A percentile compares a stretch with the other conserved stretches of the same genome.
Conservation (phyloP, 2,329 filamentous ascomycete species). For the Claviceps arundinis region DNA sequence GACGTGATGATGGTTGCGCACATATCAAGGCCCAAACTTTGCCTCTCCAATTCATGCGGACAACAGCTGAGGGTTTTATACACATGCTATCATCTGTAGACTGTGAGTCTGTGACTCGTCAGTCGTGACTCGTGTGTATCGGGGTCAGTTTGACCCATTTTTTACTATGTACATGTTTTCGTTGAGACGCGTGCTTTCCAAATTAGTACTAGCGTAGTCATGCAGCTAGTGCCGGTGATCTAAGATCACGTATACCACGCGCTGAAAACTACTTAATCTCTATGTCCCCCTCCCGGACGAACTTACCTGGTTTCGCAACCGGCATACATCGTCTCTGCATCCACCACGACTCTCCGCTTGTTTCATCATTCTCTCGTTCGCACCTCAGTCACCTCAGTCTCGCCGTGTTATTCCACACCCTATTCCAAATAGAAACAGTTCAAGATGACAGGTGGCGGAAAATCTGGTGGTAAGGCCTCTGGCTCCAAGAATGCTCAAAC, state of each 20-base stretch:
- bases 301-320: slow-evolving; percentile 19
- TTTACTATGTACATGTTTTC: slow-evolving; percentile 10
- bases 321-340: slow-evolving; percentile 25
- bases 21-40: neutral
- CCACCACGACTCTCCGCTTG: slow-evolving; percentile 15
- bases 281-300: slow-evolving; percentile 30
- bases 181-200: slow-evolving; percentile 17
- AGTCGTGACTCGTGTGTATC: neutral
- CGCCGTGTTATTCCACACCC: no score
- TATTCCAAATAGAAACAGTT: slow-evolving; percentile 20
- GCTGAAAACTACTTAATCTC: slow-evolving; percentile 45
- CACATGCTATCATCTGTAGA: neutral
- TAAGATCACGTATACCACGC: slow-evolving; percentile 30
- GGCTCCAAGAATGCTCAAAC: slow-evolving; percentile 98
- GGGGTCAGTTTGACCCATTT: slow-evolving; percentile 12
- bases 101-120: neutral
- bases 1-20: neutral
- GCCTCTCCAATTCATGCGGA: no score
- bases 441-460: slow-evolving; percentile 99
- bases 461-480: slow-evolving; percentile 99
- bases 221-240: slow-evolving; percentile 27
- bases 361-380: slow-evolving; percentile 6
- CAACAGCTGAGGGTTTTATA: neutral
- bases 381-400: neutral
- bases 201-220: slow-evolving; percentile 17